Conservation (phyloP, 139 green algal genomes). For the Limnomonas spitsbergensis region DNA sequence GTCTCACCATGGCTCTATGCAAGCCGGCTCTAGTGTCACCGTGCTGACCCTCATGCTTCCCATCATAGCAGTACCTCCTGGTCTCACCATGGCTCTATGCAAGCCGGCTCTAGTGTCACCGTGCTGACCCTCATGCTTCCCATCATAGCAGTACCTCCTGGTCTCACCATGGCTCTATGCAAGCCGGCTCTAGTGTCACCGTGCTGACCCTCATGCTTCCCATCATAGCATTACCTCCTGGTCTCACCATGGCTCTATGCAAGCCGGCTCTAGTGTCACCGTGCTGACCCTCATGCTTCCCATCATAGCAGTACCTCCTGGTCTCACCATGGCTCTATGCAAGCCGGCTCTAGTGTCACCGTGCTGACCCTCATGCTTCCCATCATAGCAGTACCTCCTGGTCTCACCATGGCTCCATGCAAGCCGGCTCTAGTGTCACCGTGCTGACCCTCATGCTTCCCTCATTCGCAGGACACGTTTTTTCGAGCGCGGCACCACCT, state of each 20-base stretch:
- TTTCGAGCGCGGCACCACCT: slow-evolving; percentile 41
- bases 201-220: neutral
- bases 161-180: neutral
- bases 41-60: neutral
- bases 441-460: neutral
- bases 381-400: too few species aligned
- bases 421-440: neutral
- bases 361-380: neutral
- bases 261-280: neutral
- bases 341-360: neutral
- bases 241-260: neutral
- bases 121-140: neutral
- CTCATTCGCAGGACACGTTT: slow-evolving; percentile 32
- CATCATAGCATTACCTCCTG: too few species aligned
- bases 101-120: neutral
- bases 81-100: neutral
- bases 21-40: neutral
- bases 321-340: neutral
- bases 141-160: too few species aligned
- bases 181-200: neutral
- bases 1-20: neutral
- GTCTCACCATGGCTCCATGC: neutral
- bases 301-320: too few species aligned
- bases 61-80: too few species aligned
- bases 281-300: neutral